These are phyloP conservation scores for Chalciporus piperatus DNA, from an alignment of 768 basidiomycete genomes.

Conservation along the genomic window DNA sequence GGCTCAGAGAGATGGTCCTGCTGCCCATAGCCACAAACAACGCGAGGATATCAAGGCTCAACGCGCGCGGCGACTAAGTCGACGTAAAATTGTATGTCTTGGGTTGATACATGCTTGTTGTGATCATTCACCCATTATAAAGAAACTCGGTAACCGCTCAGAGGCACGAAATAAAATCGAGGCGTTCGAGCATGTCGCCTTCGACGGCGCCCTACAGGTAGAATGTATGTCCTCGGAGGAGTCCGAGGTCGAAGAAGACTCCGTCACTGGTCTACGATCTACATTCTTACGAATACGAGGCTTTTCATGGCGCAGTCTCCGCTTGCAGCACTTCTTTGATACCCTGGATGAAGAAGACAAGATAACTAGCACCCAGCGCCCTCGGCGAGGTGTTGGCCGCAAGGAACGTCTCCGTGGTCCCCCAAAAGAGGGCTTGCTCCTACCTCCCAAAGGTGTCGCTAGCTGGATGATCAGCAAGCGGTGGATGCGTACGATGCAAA, in stretches of 20 bases:
- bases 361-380: constrained; percentile 42
- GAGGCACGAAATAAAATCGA: constrained; percentile 53
- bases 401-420: constrained; percentile 53
- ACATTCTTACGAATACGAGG: constrained; percentile 54
- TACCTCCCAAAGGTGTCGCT: constrained; percentile 64
- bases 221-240: constrained; percentile 86
- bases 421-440: constrained; percentile 50
- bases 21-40: constrained; percentile 43
- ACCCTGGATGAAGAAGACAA: constrained; percentile 58
- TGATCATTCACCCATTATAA: constrained; percentile 6
- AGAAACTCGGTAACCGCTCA: constrained; percentile 71
- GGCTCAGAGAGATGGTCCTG: constrained; percentile 49
- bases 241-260: constrained; percentile 52
- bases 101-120: not conserved
- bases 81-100: constrained; percentile 60
- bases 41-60: constrained; percentile 63
- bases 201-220: constrained; percentile 66
- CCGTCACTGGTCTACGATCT: constrained; percentile 25
- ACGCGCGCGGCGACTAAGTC: constrained; percentile 55
- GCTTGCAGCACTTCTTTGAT: constrained; percentile 58
- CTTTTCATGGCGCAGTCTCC: constrained; percentile 64
- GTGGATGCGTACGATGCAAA: constrained; percentile 49
- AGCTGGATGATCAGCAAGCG: constrained; percentile 75
- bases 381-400: constrained; percentile 58
- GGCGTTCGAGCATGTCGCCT: constrained; percentile 57